Evolutionary conservation across 225 moss, liverwort and hornwort species (phyloP).

Genomic region (Pleurozium schreberi): DNA sequence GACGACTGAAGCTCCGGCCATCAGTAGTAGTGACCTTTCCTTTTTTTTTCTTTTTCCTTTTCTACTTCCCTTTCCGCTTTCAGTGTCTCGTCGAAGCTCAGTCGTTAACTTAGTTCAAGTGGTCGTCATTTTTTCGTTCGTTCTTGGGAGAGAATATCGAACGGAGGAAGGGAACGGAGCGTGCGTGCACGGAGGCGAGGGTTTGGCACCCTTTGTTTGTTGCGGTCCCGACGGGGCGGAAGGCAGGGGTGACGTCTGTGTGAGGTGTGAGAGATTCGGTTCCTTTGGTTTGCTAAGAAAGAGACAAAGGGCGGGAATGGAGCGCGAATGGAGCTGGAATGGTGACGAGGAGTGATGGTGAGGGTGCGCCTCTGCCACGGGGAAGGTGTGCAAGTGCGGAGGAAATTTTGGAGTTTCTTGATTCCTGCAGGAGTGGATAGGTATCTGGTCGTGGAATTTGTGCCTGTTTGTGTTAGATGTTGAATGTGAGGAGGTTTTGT

Average conservation of each 20-base stretch:
- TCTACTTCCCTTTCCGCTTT: neutral
- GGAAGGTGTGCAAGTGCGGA: constrained; percentile 1
- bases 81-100: neutral
- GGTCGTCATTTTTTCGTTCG: neutral
- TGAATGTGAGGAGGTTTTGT: neutral
- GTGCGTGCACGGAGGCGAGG: neutral
- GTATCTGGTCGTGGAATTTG: neutral
- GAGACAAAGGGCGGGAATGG: neutral
- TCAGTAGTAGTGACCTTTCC: neutral
- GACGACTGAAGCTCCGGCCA: neutral
- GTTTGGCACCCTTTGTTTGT: neutral
- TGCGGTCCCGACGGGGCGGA: constrained; percentile 22
- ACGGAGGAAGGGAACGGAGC: neutral
- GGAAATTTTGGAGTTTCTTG: neutral
- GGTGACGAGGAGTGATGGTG: neutral
- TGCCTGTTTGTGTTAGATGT: neutral
- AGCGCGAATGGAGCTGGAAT: neutral
- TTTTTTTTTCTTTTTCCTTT: neutral
- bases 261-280: constrained; percentile 39
- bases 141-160: neutral
- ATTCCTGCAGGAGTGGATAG: neutral
- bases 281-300: neutral
- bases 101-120: neutral
- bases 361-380: neutral
- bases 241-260: constrained; percentile 24